Conservation (phyloP, 1,139 yeast species). For the Diutina ranongensis region DNA sequence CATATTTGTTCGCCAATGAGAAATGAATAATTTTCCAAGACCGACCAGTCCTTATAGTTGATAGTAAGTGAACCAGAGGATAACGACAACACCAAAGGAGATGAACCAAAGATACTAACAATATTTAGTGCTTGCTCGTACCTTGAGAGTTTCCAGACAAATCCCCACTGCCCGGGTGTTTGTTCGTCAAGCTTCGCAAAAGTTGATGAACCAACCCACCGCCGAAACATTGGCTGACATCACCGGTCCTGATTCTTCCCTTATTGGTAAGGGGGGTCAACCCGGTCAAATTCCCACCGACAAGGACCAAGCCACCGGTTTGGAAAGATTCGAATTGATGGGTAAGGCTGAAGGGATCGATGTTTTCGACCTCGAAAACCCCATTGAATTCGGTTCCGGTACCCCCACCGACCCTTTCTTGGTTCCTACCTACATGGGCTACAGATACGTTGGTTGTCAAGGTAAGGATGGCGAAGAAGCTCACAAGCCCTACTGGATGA, state of each 20-base stretch:
- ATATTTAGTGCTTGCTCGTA: slow-evolving; percentile 6
- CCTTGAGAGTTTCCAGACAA: slow-evolving; percentile 6
- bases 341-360: slow-evolving; percentile 96
- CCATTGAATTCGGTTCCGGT: slow-evolving; percentile 81
- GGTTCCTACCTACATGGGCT: slow-evolving; percentile 83
- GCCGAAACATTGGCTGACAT: slow-evolving; percentile 69
- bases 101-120: slow-evolving; percentile 5
- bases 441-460: slow-evolving; percentile 95
- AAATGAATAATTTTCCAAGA: slow-evolving; percentile 3
- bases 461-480: slow-evolving; percentile 78
- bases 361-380: slow-evolving; percentile 83
- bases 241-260: slow-evolving; percentile 57
- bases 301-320: slow-evolving; percentile 95
- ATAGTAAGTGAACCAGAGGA: neutral
- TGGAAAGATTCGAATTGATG: slow-evolving; percentile 89
- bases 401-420: slow-evolving; percentile 73
- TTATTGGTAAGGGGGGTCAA: slow-evolving; percentile 86
- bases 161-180: slow-evolving; percentile 5
- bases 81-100: neutral
- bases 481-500: slow-evolving; percentile 89
- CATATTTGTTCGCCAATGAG: slow-evolving; percentile 4
- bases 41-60: slow-evolving; percentile 1
- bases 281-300: slow-evolving; percentile 83
- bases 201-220: slow-evolving; percentile 19
- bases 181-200: slow-evolving; percentile 2